Evolutionary conservation across 805 yeast genomes (phyloP), one percentile per base, ranked within the genome.

Genomic region (Wickerhamomyces tratensis): DNA sequence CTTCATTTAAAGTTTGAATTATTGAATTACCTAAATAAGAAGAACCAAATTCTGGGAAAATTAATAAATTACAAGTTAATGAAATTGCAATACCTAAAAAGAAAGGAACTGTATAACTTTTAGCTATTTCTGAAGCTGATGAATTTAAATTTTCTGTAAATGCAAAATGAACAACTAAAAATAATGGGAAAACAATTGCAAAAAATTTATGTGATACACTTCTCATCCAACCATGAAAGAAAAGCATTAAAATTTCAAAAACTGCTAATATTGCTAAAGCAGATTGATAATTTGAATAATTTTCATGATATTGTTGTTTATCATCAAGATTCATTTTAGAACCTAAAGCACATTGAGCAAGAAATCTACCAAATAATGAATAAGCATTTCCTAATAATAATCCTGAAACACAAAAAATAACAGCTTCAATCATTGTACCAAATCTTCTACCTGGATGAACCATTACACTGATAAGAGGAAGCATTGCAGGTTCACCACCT

Each of bases 31-130:
- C 78, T 11, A 74, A 49, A 47, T 65, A 70, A 0, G 72, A 64
- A 25, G 74, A 65, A 13, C 79, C 79, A 53, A 71, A 70, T 46
- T 74, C 79, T 2, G 79, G 79, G 47, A 70, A 73, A 11, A 74
- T 45, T 1, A 58, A 33, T 36, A 74, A 39, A 44, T 71, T 72
- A 53, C 71, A 64, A 27, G 65, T 57, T n/a, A 71, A 43, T 0
- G 73, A 60, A 44, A 71, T 53, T 0, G 68, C 73, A 34, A 71
- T 67, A 25, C 76, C 76, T 20, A 71, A 33, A 38, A 68, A 64
- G 44, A 73, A 67, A 0, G 79, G 79, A 0, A 60, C 57, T 5
- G 69, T 58, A 44, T 58, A 73, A 8, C 61, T 57, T 35, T 58
- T 52, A 6, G 66, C 64, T n/a, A 65, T 54, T 2, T 44, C 47